phyloP scores from a whole-genome alignment of 2,329 filamentous ascomycete species.

The Rhexocercosporidium sp. region DNA sequence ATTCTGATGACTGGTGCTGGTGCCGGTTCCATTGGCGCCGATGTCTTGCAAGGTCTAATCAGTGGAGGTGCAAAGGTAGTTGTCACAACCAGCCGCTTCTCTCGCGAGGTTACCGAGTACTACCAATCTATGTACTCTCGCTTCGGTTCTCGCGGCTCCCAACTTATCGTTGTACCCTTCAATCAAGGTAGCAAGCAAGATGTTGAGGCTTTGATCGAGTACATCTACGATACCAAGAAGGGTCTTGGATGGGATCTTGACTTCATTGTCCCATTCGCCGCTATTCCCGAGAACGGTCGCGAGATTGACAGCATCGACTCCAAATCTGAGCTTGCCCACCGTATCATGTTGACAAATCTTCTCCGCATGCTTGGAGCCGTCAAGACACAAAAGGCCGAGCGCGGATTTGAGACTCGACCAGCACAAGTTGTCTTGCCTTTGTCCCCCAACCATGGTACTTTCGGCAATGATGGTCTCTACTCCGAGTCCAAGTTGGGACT shows the following conservation, averaged over 20 bases:
- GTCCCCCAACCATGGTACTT: slow-evolving; percentile 97
- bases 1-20: slow-evolving; percentile 98
- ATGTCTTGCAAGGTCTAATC: slow-evolving; percentile 93
- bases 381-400: slow-evolving; percentile 86
- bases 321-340: slow-evolving; percentile 95
- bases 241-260: slow-evolving; percentile 98
- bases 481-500: slow-evolving; percentile 97
- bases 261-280: slow-evolving; percentile 93
- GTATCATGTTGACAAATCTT: slow-evolving; percentile 98
- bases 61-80: slow-evolving; percentile 96
- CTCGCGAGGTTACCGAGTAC: slow-evolving; percentile 96
- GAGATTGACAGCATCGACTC: slow-evolving; percentile 97
- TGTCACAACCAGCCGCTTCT: slow-evolving; percentile 96
- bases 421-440: slow-evolving; percentile 95
- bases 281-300: slow-evolving; percentile 96
- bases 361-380: slow-evolving; percentile 88
- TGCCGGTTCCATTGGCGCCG: slow-evolving; percentile 95
- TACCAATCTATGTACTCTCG: slow-evolving; percentile 99
- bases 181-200: slow-evolving; percentile 99
- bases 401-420: slow-evolving; percentile 91
- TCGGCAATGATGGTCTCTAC: slow-evolving; percentile 96
- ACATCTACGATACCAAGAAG: slow-evolving; percentile 96
- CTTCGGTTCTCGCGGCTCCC: slow-evolving; percentile 90
- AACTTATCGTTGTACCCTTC: slow-evolving; percentile 97
- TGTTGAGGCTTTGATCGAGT: slow-evolving; percentile 89